Evolutionary conservation across 768 basidiomycete species (phyloP).

Genomic region (Kwoniella sp.): DNA sequence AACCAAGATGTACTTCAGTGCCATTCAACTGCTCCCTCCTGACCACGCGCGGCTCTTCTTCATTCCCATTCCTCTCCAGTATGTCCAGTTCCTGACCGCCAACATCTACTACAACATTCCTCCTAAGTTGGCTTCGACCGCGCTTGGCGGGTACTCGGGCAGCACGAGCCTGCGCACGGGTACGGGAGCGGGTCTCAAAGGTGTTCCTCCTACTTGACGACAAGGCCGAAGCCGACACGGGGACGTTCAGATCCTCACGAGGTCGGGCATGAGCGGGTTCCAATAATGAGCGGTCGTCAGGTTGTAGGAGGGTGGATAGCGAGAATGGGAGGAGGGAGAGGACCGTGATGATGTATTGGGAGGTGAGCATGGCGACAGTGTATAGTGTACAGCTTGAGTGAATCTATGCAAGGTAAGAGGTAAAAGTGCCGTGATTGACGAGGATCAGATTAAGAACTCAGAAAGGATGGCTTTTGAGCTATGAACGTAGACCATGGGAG

Average conservation of each 20-base stretch:
- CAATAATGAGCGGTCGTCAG: neutral
- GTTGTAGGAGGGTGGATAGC: slow-evolving; percentile 3
- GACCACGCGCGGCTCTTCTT: neutral
- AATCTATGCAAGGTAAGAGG: no score
- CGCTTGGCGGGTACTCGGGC: neutral
- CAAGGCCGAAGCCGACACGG: neutral
- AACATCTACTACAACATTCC: slow-evolving; percentile 12
- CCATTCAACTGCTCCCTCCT: slow-evolving; percentile 17
- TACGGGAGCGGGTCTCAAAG: neutral
- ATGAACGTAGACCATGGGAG: neutral
- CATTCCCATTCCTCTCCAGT: neutral
- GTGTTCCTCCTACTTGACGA: neutral
- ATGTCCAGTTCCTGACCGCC: slow-evolving; percentile 17
- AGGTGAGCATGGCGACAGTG: slow-evolving; percentile 14
- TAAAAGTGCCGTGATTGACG: no score
- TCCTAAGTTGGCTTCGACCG: neutral
- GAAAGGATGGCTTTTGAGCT: neutral
- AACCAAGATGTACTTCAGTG: slow-evolving; percentile 17
- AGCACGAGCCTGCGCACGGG: neutral
- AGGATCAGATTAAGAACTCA: no score
- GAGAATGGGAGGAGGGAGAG: slow-evolving; percentile 24
- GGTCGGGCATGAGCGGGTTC: neutral
- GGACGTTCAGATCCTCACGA: neutral
- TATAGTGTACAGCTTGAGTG: neutral
- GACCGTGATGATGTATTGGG: slow-evolving; percentile 19